Conservation (phyloP, 1,139 yeast species). For the Eremothecium sinecaudum region DNA sequence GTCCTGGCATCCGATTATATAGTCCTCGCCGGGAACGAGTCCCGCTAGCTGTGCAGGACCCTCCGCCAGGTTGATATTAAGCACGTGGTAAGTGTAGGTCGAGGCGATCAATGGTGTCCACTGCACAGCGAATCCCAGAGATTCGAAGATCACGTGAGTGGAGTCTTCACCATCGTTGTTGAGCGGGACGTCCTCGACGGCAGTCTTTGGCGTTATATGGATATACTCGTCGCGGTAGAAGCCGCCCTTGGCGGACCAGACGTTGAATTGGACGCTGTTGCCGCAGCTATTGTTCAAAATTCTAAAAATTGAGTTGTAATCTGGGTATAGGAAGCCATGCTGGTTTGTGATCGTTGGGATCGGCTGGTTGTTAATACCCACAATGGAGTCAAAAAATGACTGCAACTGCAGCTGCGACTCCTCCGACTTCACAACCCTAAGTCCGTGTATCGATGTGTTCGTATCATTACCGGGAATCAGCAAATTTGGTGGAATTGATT, state of each 20-base stretch:
- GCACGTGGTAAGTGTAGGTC: constrained; percentile 80
- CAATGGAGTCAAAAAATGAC: constrained; percentile 78
- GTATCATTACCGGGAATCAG: constrained; percentile 17
- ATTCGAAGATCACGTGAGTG: constrained; percentile 22
- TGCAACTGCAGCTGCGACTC: constrained; percentile 48
- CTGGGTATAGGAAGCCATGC: constrained; percentile 33
- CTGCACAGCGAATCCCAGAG: constrained; percentile 61
- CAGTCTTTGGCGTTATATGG: constrained; percentile 21
- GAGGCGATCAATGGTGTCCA: constrained; percentile 70
- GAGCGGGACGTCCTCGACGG: constrained; percentile 25
- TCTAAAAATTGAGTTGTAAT: constrained; percentile 30
- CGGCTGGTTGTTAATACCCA: constrained; percentile 69
- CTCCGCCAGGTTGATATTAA: constrained; percentile 54
- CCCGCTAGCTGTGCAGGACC: constrained; percentile 87
- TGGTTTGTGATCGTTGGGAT: constrained; percentile 42
- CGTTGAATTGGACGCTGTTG: constrained; percentile 44
- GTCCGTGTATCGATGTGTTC: constrained; percentile 37
- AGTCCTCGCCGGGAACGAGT: constrained; percentile 76
- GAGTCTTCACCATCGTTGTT: constrained; percentile 12
- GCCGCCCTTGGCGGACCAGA: constrained; percentile 92
- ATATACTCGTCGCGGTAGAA: constrained; percentile 31
- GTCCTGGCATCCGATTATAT: constrained; percentile 80
- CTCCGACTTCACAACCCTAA: constrained; percentile 46
- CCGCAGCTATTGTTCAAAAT: constrained; percentile 25
- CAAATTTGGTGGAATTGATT: constrained; percentile 33